These are phyloP conservation scores for Coelastrella sp. DNA, from an alignment of 139 green algal species.

Conservation along the genomic window DNA sequence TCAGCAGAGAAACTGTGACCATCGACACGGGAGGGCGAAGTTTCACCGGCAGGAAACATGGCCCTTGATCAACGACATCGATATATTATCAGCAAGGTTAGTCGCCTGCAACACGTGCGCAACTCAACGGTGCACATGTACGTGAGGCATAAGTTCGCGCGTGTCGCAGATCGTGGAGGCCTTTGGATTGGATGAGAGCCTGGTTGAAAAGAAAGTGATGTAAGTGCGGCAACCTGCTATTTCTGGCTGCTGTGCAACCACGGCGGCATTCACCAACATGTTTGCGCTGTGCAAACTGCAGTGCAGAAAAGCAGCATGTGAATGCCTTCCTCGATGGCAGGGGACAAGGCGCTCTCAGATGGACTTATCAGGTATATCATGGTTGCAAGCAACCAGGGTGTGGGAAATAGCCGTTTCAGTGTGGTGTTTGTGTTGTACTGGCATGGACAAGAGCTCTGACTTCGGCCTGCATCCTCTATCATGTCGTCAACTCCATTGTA, in stretches of 20 bases:
- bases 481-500: neutral
- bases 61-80: slow-evolving; percentile 63
- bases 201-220: slow-evolving; percentile 67
- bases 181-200: slow-evolving; percentile 60
- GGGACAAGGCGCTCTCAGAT: slow-evolving; percentile 66
- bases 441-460: no score
- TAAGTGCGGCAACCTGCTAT: no score
- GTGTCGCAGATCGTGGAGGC: slow-evolving; percentile 58
- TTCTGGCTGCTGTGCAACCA: no score
- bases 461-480: no score
- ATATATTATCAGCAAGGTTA: slow-evolving; percentile 62
- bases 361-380: slow-evolving; percentile 68
- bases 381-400: no score
- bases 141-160: no score
- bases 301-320: slow-evolving; percentile 62
- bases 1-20: neutral
- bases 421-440: no score
- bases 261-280: no score
- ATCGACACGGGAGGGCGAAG: neutral
- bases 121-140: no score
- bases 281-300: no score
- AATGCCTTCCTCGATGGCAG: slow-evolving; percentile 71
- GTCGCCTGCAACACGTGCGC: no score
- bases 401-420: no score
- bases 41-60: slow-evolving; percentile 22